Conservation (phyloP, 2,329 filamentous ascomycete genomes). For the Nemania diffusa region DNA sequence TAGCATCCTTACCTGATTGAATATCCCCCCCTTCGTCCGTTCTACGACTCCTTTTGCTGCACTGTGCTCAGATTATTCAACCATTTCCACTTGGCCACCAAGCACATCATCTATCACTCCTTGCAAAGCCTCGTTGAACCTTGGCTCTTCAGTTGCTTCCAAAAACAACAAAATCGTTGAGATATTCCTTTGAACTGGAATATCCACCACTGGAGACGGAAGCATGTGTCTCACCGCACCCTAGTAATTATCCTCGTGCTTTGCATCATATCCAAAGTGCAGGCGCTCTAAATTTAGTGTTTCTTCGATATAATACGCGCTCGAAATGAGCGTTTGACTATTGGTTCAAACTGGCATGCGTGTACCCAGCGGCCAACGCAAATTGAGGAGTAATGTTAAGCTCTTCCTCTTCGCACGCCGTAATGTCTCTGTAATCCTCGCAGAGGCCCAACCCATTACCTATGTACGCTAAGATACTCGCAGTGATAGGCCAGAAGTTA, state of each 20-base stretch:
- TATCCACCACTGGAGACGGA: constrained; percentile 27
- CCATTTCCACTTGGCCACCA: constrained; percentile 8
- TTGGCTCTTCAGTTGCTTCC: constrained; percentile 21
- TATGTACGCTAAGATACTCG: constrained; percentile 24
- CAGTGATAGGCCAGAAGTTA: constrained; percentile 9
- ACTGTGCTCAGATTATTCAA: constrained; percentile 30
- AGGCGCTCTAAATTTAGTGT: constrained; percentile 3
- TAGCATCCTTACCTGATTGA: not conserved
- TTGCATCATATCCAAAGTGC: constrained; percentile 14
- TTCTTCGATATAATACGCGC: constrained; percentile 3
- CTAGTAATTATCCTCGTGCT: constrained; percentile 26
- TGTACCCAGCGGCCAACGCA: constrained; percentile 28
- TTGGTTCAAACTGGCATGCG: constrained; percentile 28
- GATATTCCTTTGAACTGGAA: constrained; percentile 18
- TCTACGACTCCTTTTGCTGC: constrained; percentile 28
- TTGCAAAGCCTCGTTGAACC: constrained; percentile 19
- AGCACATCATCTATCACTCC: constrained; percentile 25
- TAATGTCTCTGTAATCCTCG: constrained; percentile 24
- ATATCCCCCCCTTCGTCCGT: constrained; percentile 28
- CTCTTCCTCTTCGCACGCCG: constrained; percentile 26
- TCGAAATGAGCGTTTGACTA: constrained; percentile 19
- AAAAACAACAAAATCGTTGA: constrained; percentile 24
- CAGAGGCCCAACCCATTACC: constrained; percentile 35
- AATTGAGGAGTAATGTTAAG: constrained; percentile 7
- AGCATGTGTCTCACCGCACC: constrained; percentile 20